A percentile compares a stretch with the other conserved stretches of the same genome.
These are phyloP conservation scores for Diaporthe ilicicola DNA, from an alignment of 2,329 filamentous ascomycete genomes.

Conservation along the genomic window DNA sequence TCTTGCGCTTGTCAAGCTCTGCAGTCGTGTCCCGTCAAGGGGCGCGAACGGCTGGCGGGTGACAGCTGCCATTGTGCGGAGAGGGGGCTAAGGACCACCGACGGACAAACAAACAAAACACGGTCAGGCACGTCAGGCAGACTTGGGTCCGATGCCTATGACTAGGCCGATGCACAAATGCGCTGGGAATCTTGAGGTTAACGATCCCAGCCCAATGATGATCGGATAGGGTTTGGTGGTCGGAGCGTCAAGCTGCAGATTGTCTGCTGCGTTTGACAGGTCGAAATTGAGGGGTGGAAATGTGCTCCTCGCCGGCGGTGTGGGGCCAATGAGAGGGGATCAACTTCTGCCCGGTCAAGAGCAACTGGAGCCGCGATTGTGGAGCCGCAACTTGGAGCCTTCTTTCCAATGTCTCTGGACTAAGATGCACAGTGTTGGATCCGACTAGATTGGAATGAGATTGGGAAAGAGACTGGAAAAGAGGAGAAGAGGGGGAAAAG, in stretches of 20 bases:
- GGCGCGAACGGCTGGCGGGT: constrained; percentile 79
- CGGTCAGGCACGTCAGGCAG: constrained; percentile 12
- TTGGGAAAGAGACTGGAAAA: background rate
- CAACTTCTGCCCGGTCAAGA: constrained; percentile 25
- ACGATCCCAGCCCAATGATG: constrained; percentile 22
- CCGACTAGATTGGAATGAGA: background rate
- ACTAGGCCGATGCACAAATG: constrained; percentile 15
- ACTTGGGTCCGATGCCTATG: background rate
- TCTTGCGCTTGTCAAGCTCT: constrained; percentile 77
- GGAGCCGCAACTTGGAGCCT: constrained; percentile 23
- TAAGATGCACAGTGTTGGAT: background rate
- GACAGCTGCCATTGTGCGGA: constrained; percentile 59
- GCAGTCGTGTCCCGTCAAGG: constrained; percentile 73
- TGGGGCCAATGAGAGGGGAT: constrained; percentile 27
- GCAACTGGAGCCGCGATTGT: constrained; percentile 29
- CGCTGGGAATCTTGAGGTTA: constrained; percentile 4
- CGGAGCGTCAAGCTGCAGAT: constrained; percentile 30
- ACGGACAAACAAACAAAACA: constrained; percentile 31
- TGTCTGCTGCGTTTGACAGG: constrained; percentile 20
- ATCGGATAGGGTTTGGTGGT: constrained; percentile 28
- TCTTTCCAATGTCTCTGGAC: background rate
- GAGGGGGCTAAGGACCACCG: background rate
- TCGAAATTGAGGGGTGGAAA: constrained; percentile 17
- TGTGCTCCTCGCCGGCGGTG: constrained; percentile 28
- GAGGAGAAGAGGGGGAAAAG: constrained; percentile 1